Conservation (phyloP, 2,329 filamentous ascomycete species). For the Fusarium sp. region DNA sequence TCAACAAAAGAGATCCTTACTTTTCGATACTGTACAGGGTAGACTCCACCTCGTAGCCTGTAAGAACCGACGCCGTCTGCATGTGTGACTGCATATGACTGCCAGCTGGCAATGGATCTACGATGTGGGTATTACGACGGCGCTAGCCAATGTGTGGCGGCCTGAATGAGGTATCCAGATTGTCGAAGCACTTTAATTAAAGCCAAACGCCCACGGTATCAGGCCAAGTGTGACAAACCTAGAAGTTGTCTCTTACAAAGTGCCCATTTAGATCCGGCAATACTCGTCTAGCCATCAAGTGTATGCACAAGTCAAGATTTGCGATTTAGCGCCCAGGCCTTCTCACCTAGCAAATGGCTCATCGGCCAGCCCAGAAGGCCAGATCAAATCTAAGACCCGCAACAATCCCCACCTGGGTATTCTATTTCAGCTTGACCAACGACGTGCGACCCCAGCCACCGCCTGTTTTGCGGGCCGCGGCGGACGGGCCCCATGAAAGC, state of each 20-base stretch:
- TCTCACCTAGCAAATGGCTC: not conserved
- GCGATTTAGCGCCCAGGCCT: slow-evolving; percentile 10
- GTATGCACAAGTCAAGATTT: slow-evolving; percentile 1
- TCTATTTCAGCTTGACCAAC: slow-evolving; percentile 33
- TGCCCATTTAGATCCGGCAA: not conserved
- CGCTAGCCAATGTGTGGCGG: slow-evolving; percentile 42
- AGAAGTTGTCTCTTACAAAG: slow-evolving; percentile 25
- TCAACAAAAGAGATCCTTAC: not conserved
- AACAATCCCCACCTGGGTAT: slow-evolving; percentile 14
- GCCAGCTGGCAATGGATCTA: slow-evolving; percentile 42
- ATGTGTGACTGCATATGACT: slow-evolving; percentile 43
- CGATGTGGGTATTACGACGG: slow-evolving; percentile 33
- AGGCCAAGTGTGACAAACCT: slow-evolving; percentile 11
- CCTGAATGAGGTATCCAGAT: slow-evolving; percentile 37
- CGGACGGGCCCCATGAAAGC: slow-evolving; percentile 40
- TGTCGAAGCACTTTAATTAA: slow-evolving; percentile 15
- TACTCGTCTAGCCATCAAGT: not conserved
- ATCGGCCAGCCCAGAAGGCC: slow-evolving; percentile 16
- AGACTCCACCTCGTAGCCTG: not conserved
- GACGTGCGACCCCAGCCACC: slow-evolving; percentile 43
- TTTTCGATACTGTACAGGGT: slow-evolving; percentile 27
- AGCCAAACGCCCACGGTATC: slow-evolving; percentile 19
- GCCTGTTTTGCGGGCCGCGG: slow-evolving; percentile 42
- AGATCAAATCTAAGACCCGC: slow-evolving; percentile 41
- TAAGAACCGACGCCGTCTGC: slow-evolving; percentile 18